Conservation (phyloP, 106 monocot genomes). For the Agapanthus africanus region DNA sequence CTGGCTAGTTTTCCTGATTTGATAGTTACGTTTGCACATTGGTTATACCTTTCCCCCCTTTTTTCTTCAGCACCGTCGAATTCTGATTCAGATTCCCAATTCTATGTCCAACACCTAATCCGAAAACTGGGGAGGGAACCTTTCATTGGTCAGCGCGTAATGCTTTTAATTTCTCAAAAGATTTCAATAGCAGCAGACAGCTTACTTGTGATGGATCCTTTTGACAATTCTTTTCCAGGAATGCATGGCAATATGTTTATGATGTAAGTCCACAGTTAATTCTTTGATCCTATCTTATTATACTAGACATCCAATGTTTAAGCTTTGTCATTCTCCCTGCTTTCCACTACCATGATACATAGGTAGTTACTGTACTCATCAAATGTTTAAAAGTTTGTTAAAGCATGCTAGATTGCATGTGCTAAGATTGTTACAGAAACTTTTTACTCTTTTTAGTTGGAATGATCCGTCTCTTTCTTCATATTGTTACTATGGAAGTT, state of each 20-base stretch:
- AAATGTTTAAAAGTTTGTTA: too few species aligned
- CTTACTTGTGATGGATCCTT: slow-evolving; percentile 76
- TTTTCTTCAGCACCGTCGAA: slow-evolving; percentile 26
- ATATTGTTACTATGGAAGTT: too few species aligned
- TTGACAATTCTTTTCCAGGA: slow-evolving; percentile 68
- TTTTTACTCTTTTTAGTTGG: too few species aligned
- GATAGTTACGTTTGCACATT: not conserved
- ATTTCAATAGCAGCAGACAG: slow-evolving; percentile 62
- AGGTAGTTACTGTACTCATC: too few species aligned
- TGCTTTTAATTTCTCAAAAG: slow-evolving; percentile 69
- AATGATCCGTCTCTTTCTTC: too few species aligned
- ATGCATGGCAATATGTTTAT: slow-evolving; percentile 75
- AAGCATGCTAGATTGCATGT: too few species aligned
- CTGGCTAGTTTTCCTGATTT: not conserved
- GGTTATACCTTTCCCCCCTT: not conserved
- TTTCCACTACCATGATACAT: too few species aligned
- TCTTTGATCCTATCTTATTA: too few species aligned
- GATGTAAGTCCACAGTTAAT: too few species aligned
- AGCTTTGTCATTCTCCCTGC: too few species aligned
- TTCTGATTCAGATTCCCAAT: slow-evolving; percentile 37
- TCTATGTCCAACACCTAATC: slow-evolving; percentile 62
- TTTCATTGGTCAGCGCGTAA: slow-evolving; percentile 67
- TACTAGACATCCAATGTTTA: too few species aligned
- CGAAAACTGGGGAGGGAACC: slow-evolving; percentile 65
- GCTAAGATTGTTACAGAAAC: too few species aligned